A percentile compares a stretch with the other conserved stretches of the same genome.
phyloP scores from a whole-genome alignment of 1,284 basidiomycete genomes.

The Ceratobasidium sp. region DNA sequence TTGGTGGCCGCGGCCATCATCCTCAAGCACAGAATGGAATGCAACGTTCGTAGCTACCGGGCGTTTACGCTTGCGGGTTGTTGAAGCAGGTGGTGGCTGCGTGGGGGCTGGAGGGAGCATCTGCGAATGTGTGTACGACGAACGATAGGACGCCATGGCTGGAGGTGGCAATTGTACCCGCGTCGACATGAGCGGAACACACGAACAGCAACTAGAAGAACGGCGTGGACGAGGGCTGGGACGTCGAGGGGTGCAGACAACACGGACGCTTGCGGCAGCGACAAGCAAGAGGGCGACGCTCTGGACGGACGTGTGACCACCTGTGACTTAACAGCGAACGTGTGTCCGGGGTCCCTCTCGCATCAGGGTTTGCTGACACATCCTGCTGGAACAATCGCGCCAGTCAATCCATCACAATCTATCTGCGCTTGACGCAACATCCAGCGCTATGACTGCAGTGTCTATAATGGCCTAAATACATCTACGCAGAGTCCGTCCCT shows the following conservation, averaged over 20 bases:
- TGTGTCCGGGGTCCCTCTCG: slow-evolving; percentile 19
- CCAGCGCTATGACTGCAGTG: too few species aligned
- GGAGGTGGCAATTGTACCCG: slow-evolving; percentile 67
- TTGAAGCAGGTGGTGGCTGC: slow-evolving; percentile 60
- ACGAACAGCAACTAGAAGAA: slow-evolving; percentile 85
- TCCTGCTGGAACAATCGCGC: slow-evolving; percentile 15
- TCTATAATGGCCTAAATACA: too few species aligned
- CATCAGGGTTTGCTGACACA: slow-evolving; percentile 4
- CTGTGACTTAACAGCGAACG: slow-evolving; percentile 34
- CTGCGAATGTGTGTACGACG: slow-evolving; percentile 42
- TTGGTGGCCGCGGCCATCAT: slow-evolving; percentile 75
- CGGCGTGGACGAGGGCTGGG: slow-evolving; percentile 64
- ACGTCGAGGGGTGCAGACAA: background rate
- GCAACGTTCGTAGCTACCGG: slow-evolving; percentile 78
- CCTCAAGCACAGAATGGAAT: slow-evolving; percentile 63
- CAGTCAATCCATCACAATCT: slow-evolving; percentile 28
- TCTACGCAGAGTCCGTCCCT: background rate
- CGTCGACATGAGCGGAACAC: slow-evolving; percentile 76
- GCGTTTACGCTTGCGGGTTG: slow-evolving; percentile 77
- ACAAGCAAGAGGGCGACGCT: slow-evolving; percentile 16
- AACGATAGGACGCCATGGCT: slow-evolving; percentile 34
- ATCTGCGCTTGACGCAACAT: background rate
- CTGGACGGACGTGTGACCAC: slow-evolving; percentile 7
- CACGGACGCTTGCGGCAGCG: slow-evolving; percentile 19
- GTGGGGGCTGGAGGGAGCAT: slow-evolving; percentile 50